Evolutionary conservation across 1,139 yeast species (phyloP).

Genomic region (Magnusiomyces suaveolens): DNA sequence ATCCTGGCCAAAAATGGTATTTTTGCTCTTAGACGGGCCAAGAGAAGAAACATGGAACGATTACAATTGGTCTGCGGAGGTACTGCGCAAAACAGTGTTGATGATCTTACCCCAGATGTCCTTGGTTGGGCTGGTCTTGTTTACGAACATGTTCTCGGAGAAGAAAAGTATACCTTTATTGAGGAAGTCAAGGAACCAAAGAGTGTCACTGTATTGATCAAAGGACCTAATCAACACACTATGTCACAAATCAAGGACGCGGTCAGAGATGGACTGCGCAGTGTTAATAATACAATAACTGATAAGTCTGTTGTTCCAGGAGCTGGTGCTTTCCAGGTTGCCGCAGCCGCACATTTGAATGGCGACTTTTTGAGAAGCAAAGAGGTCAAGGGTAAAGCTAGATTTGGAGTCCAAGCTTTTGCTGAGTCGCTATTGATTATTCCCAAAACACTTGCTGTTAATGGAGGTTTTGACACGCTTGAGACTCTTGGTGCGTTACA

Average conservation of each 20-base stretch:
- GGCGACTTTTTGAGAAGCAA: conserved; percentile 36
- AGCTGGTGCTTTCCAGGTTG: conserved; percentile 90
- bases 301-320: conserved; percentile 89
- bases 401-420: conserved; percentile 87
- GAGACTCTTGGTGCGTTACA: conserved; percentile 85
- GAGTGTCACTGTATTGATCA: conserved; percentile 82
- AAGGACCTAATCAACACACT: conserved; percentile 85
- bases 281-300: conserved; percentile 82
- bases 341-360: conserved; percentile 60
- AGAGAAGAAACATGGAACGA: conserved; percentile 98
- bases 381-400: conserved; percentile 71
- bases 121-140: conserved; percentile 88
- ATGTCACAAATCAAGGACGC: conserved; percentile 94
- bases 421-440: conserved; percentile 83
- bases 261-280: conserved; percentile 90
- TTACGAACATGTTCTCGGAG: conserved; percentile 88
- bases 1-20: conserved; percentile 88
- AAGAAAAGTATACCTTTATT: conserved; percentile 92
- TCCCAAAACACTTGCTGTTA: conserved; percentile 86
- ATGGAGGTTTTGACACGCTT: conserved; percentile 88
- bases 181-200: conserved; percentile 89
- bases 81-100: conserved; percentile 95
- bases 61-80: conserved; percentile 95
- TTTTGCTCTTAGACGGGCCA: conserved; percentile 92
- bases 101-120: conserved; percentile 75